Evolutionary conservation across 306 rosid genomes (phyloP), one percentile per base, ranked within the genome.

Genomic region (Quercus gilva): DNA sequence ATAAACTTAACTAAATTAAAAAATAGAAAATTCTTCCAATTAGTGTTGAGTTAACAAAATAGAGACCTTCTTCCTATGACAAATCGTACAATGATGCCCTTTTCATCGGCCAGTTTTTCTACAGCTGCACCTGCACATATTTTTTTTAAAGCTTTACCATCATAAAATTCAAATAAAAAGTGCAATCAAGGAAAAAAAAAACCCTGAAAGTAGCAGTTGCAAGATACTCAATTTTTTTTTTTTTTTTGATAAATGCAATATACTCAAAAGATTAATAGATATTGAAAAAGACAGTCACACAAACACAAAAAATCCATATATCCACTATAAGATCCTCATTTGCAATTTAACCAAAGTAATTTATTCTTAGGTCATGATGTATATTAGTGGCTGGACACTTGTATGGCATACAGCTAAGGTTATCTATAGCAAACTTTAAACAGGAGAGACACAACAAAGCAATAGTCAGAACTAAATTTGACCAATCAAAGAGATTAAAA

Each of bases 21-120:
- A 76, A 26, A 60, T 52, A 81, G 75, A 73, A 53, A 57, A 59
- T 71, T 80, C 71, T 69, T 73, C 55, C 51, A 41, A 68, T 71
- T 81, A 52, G 55, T 75, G 73, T 57, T 55, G 80, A 83, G 74
- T 73, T 76, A 52, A 78, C 73, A 65, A 49, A 68, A 49, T 59
- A 70, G 76, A 74, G 72, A 91, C 93, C 96, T 91, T 82, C 84
- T 85, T 79, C 97, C 91, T 80, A 86, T 86, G 55, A 88, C 91
- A 84, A 91, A 88, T 20, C 83, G 87, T 81, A 88, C 86, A 74
- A 87, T 73, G 75, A 91, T 76, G 77, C 89, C 90, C 73, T 84
- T 88, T 73, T 86, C 61, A 69, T 88, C 84, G 63, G 77, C 88
- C 14, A 87, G 73, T 17, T 83, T 86, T 82, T 81, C 82, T 53